These are phyloP conservation scores for Sporothrix mexicana DNA, from an alignment of 2,329 filamentous ascomycete genomes.

Conservation along the genomic window DNA sequence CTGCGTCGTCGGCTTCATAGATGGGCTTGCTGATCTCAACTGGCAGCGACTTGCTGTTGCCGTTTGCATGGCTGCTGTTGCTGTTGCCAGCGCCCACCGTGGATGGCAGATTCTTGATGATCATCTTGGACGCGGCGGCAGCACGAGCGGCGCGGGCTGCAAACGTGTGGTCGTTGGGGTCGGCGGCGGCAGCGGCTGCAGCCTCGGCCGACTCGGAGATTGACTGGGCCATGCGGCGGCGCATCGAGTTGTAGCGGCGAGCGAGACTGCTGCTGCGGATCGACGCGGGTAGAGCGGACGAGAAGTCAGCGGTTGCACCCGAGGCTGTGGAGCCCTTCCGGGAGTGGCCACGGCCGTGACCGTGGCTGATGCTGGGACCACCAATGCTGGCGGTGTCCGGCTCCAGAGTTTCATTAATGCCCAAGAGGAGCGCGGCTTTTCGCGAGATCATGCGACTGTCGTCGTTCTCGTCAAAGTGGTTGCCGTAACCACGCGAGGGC, in stretches of 20 bases:
- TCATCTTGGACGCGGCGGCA: slow-evolving; percentile 9
- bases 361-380: neutral
- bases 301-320: neutral
- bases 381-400: slow-evolving; percentile 17
- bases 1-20: neutral
- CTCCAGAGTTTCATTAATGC: slow-evolving; percentile 33
- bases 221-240: slow-evolving; percentile 3
- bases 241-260: slow-evolving; percentile 35
- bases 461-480: slow-evolving; percentile 33
- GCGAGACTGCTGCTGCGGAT: neutral
- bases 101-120: slow-evolving; percentile 12
- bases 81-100: neutral
- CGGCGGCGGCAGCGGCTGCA: neutral
- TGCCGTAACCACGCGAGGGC: slow-evolving; percentile 21
- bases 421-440: slow-evolving; percentile 38
- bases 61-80: neutral
- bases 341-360: neutral
- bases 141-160: neutral
- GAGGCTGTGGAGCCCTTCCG: neutral
- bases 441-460: slow-evolving; percentile 40
- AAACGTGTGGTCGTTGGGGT: slow-evolving; percentile 21
- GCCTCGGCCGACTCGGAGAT: neutral
- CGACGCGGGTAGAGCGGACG: neutral
- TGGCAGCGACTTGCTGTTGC: neutral
- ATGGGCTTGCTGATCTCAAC: slow-evolving; percentile 25